A percentile compares a stretch with the other conserved stretches of the same genome.
These are phyloP conservation scores for Candida stauntonica DNA, from an alignment of 805 yeast genomes.

Conservation along the genomic window DNA sequence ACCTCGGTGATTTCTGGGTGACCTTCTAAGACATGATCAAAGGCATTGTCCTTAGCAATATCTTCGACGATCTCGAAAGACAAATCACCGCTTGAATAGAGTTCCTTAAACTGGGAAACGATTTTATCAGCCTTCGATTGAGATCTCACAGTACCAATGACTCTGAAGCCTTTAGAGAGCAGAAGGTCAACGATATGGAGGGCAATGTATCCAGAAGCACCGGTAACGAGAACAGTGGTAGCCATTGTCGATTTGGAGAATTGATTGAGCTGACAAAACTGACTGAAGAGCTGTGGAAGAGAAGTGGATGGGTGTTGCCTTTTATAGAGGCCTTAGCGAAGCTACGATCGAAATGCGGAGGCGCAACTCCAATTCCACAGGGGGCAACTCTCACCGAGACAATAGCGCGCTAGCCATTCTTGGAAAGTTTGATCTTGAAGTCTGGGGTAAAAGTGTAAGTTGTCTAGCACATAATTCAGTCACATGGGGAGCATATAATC, in stretches of 20 bases:
- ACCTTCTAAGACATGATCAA: constrained; percentile 40
- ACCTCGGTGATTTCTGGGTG: constrained; percentile 50
- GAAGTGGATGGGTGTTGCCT: neutral
- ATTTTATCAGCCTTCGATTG: constrained; percentile 34
- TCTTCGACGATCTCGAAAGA: constrained; percentile 45
- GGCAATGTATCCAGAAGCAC: constrained; percentile 49
- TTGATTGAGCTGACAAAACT: no score
- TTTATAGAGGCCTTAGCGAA: no score
- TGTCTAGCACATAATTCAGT: no score
- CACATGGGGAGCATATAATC: no score
- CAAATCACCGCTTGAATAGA: constrained; percentile 33
- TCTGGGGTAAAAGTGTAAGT: no score
- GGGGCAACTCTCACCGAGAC: no score
- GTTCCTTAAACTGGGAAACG: constrained; percentile 25
- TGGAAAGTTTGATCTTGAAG: no score
- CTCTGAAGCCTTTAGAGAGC: constrained; percentile 35
- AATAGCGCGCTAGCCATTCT: no score
- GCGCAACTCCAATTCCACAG: no score
- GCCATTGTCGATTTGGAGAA: neutral
- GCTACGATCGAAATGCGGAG: no score
- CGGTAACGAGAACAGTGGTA: constrained; percentile 39
- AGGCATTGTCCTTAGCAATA: constrained; percentile 41
- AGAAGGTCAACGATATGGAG: constrained; percentile 38
- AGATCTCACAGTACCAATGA: constrained; percentile 43
- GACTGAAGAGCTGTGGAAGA: neutral